Conservation (phyloP, 345 rosid species). For the Citrus glauca region DNA sequence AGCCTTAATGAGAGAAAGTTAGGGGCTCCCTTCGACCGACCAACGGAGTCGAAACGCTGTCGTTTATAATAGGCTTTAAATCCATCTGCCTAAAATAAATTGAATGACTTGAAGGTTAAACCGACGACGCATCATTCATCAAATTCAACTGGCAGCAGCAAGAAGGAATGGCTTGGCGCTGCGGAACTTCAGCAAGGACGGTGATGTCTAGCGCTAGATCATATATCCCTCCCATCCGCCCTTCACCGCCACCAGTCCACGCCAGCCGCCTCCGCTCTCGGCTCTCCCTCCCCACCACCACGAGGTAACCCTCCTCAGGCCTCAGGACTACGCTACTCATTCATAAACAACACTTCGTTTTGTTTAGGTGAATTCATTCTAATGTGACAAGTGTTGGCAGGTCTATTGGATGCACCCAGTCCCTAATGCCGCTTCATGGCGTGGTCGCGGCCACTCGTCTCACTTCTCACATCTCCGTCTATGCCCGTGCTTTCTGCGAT, state of each 20-base stretch:
- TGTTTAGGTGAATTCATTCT: not conserved
- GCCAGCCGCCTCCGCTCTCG: constrained; percentile 14
- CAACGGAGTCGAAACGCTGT: not conserved
- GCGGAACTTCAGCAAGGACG: constrained; percentile 22
- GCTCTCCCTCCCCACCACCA: constrained; percentile 12
- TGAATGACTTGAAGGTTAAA: too few species aligned
- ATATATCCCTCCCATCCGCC: constrained; percentile 17
- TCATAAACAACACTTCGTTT: not conserved
- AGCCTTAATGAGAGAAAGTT: too few species aligned
- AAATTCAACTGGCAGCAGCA: not conserved
- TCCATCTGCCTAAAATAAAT: not conserved
- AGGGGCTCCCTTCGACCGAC: too few species aligned
- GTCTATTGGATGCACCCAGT: constrained; percentile 23
- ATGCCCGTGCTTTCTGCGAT: constrained; percentile 29
- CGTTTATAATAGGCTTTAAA: not conserved
- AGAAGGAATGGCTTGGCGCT: constrained; percentile 25
- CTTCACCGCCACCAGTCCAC: constrained; percentile 1
- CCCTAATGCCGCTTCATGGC: constrained; percentile 28
- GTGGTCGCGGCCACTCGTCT: constrained; percentile 19
- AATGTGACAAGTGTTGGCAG: not conserved
- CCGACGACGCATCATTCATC: too few species aligned
- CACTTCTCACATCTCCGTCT: constrained; percentile 22
- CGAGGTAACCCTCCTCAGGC: constrained; percentile 8
- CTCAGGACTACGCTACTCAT: not conserved
- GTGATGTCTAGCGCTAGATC: constrained; percentile 17